A percentile compares a stretch with the other conserved stretches of the same genome.
Evolutionary conservation across 768 basidiomycete species (phyloP).

Genomic region (Boletus sensibilis): DNA sequence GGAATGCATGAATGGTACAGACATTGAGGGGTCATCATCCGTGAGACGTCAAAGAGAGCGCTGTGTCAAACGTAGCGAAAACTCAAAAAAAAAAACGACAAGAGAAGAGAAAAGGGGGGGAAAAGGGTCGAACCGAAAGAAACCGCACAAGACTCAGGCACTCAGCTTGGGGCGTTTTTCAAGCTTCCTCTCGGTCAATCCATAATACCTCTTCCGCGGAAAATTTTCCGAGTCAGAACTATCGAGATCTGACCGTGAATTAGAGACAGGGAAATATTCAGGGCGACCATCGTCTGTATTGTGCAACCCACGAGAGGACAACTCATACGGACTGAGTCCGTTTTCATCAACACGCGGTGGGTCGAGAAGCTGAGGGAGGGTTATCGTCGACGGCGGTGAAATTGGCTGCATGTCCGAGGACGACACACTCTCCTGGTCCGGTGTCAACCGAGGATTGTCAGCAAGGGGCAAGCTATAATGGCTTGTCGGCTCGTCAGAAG

Average conservation of each 20-base stretch:
- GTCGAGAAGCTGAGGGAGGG: conserved; percentile 29
- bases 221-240: conserved; percentile 27
- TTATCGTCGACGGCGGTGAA: conserved; percentile 31
- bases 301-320: conserved; percentile 20
- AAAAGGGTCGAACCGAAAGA: conserved; percentile 5
- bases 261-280: conserved; percentile 37
- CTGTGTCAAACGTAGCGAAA: conserved; percentile 15
- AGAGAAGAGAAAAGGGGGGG: background rate
- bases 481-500: conserved; percentile 22
- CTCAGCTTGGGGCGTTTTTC: conserved; percentile 32
- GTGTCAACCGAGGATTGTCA: conserved; percentile 34
- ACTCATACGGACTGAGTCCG: conserved; percentile 28
- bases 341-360: conserved; percentile 23
- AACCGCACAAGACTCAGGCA: conserved; percentile 18
- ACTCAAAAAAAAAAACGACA: background rate
- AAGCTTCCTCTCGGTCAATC: conserved; percentile 17
- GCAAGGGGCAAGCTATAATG: conserved; percentile 21
- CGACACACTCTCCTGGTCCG: conserved; percentile 33
- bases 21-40: conserved; percentile 22
- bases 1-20: conserved; percentile 30
- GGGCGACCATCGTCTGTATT: conserved; percentile 24
- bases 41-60: conserved; percentile 19
- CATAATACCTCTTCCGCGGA: conserved; percentile 25
- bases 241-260: conserved; percentile 36
- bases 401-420: conserved; percentile 35